Conservation (phyloP, 2,329 filamentous ascomycete species). For the Trichoderma semiorbis region DNA sequence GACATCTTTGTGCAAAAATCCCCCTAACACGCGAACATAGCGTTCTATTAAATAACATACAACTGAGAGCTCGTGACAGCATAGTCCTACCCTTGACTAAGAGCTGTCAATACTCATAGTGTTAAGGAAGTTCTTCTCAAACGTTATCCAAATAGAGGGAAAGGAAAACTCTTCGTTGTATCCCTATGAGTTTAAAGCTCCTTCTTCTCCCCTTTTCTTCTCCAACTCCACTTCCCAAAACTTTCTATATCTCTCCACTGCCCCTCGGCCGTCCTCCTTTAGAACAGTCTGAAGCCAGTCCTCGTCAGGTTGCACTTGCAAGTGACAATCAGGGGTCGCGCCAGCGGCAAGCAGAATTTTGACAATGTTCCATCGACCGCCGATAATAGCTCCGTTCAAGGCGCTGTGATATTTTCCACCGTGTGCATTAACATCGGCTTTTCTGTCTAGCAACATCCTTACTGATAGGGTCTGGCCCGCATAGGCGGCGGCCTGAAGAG, state of each 20-base stretch:
- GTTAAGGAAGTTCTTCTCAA: too few relatives aligned
- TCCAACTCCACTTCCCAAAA: too few relatives aligned
- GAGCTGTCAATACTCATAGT: too few relatives aligned
- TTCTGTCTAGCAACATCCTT: background rate
- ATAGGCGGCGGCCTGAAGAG: background rate
- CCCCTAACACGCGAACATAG: fast-evolving
- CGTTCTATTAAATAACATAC: too few relatives aligned
- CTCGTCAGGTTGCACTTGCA: background rate
- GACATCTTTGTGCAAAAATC: fast-evolving
- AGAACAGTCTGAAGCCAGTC: background rate
- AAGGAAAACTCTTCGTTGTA: too few relatives aligned
- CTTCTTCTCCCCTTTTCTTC: too few relatives aligned
- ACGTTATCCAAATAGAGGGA: too few relatives aligned
- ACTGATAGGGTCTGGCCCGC: background rate
- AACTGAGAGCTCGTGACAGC: too few relatives aligned
- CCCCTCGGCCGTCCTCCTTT: too few relatives aligned
- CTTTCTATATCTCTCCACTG: too few relatives aligned
- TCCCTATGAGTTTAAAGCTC: too few relatives aligned
- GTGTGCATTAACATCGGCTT: background rate
- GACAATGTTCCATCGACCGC: background rate
- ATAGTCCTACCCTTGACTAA: too few relatives aligned
- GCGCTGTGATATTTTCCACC: background rate
- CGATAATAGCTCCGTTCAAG: background rate
- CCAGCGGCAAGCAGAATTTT: background rate
- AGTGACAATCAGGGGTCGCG: background rate